Evolutionary conservation across 2,329 filamentous ascomycete species (phyloP), one percentile per base, ranked within the genome.

Genomic region (Phoma sp.): DNA sequence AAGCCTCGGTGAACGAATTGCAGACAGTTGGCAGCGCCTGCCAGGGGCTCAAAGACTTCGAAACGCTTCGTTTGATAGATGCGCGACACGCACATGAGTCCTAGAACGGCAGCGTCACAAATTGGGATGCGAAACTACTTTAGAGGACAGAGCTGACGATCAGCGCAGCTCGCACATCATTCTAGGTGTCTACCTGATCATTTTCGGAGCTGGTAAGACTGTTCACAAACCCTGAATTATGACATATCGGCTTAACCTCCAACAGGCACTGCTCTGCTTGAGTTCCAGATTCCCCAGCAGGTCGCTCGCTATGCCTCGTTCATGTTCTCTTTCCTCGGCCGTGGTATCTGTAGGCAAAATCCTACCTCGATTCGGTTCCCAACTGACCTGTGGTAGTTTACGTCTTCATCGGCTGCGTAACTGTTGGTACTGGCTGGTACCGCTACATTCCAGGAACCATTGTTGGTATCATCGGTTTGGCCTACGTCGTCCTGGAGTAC

Each of bases 241-340:
- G n/a, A 22, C 14, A 35, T 7, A 23, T 24, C 2, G 38, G 37
- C 36, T 57, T 59, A 72, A 47, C 33, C 22, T n/a, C n/a, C 3
- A 14, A 41, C 39, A 89, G 87, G 84, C 63, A 88, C 90, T 61
- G 89, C 82, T 37, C 67, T 79, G 29, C 76, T 80, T 58, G 95
- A 99, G 78, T 96, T 98, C 80, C 89, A 96, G 78, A 93, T 97
- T 67, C 93, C 95, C 45, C 91, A 93, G 55, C 93, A 96, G 75
- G 83, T 96, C 49, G 89, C 92, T 54, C 89, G 91, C 79, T 96
- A 98, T 81, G 93, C 92, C 49, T 96, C 91, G 9, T 99, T 99
- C 82, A 88, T 98, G 78, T 98, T 98, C 82, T 96, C 91, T 53
- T 98, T 99, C 83, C 80, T 98, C 66, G 95, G 95, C 58, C 92